Evolutionary conservation across 345 rosid genomes (phyloP), one percentile per base, ranked within the genome.

Genomic region (Brassica nigra): DNA sequence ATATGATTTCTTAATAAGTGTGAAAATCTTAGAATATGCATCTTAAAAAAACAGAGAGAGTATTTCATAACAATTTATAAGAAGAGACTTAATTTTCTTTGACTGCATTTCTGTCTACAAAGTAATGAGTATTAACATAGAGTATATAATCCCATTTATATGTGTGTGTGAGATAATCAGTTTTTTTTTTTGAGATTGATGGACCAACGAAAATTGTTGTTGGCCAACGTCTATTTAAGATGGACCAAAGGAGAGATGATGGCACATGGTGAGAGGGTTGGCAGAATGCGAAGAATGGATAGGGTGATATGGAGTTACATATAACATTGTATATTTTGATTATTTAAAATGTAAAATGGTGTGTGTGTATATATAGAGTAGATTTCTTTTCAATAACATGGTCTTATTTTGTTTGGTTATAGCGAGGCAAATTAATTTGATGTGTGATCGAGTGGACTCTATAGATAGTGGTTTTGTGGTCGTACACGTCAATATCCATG

Each of bases 341-440:
- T 52, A n/a, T 52, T n/a, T 52, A 5, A 52, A n/a, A n/a, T n/a
- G 20, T 52, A 39, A 11, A 33, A 44, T 65, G 57, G 57, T n/a
- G 57, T 52, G 33, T 79, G 5, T 34, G 7, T 59, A 49, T 71
- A 14, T 49, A 64, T 70, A 34, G 15, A 47, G 61, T 54, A 72
- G 1, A 42, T 70, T 79, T 79, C 78, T 67, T 67, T 67, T 79
- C 82, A 74, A 68, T 62, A 74, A 80, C 75, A 74, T 74, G 78
- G 83, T 80, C 78, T 62, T 80, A 11, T 74, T 80, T 80, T 80
- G 79, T 80, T 80, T 80, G 78, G 66, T 79, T 34, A 79, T 79
- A 61, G 70, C 6, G 70, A 68, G 57, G 82, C 75, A 74, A 34
- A 49, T 68, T 34, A 44, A 68, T 73, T 37, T 73, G 78, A 49